phyloP scores from a whole-genome alignment of 768 basidiomycete species.

The Flagelloscypha sp. region DNA sequence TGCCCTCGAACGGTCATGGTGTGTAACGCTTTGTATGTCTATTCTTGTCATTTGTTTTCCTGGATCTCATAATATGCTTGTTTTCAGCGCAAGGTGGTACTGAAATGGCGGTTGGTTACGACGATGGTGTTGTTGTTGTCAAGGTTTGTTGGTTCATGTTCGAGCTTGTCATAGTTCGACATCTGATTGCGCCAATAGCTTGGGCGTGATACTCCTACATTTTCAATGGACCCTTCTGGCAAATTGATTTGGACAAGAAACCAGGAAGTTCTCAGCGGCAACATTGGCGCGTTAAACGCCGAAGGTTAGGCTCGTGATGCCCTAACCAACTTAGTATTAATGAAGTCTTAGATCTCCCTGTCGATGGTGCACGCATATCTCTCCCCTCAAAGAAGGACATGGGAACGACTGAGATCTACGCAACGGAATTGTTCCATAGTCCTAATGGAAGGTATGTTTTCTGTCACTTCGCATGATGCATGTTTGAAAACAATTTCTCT shows the following conservation, averaged over 20 bases:
- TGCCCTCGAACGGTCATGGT: conserved; percentile 94
- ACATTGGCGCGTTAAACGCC: too few relatives aligned
- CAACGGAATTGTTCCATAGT: conserved; percentile 76
- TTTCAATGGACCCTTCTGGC: conserved; percentile 90
- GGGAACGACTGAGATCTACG: conserved; percentile 90
- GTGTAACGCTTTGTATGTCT: conserved; percentile 74
- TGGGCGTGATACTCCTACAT: conserved; percentile 92
- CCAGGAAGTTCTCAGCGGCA: conserved; percentile 84
- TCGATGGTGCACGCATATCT: conserved; percentile 78
- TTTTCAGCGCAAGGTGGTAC: conserved; percentile 79
- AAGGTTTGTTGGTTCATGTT: conserved; percentile 42
- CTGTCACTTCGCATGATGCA: too few relatives aligned
- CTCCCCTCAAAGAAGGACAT: conserved; percentile 82
- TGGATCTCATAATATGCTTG: too few relatives aligned
- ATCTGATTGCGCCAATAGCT: conserved; percentile 51
- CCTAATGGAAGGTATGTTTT: conserved; percentile 96
- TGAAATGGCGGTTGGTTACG: conserved; percentile 92
- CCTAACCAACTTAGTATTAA: conserved; percentile 37
- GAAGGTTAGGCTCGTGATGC: too few relatives aligned
- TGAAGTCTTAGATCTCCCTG: conserved; percentile 18
- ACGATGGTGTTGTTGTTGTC: conserved; percentile 92
- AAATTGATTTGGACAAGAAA: conserved; percentile 93
- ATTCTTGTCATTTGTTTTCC: too few relatives aligned
- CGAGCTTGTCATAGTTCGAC: background rate
- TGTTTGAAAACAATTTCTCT: too few relatives aligned